phyloP scores from a whole-genome alignment of 2,329 filamentous ascomycete species.

The Sclerotinia trifoliorum region DNA sequence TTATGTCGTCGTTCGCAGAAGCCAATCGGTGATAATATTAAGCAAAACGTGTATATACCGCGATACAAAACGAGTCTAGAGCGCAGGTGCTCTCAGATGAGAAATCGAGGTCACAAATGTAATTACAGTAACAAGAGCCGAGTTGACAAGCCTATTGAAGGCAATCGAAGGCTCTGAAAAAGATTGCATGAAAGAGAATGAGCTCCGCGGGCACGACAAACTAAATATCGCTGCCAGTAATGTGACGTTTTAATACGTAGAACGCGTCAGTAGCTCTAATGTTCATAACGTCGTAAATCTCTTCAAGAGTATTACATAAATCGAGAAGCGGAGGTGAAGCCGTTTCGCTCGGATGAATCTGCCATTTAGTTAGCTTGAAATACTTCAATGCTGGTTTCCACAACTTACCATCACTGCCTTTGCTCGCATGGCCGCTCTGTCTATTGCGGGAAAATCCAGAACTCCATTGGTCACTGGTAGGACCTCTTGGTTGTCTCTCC shows the following conservation, averaged over 20 bases:
- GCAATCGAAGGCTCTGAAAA: conserved; percentile 3
- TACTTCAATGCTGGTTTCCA: conserved; percentile 31
- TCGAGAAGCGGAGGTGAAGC: conserved; percentile 24
- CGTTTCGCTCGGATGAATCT: conserved; percentile 40
- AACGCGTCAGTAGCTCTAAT: conserved; percentile 29
- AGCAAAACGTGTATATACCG: conserved; percentile 21
- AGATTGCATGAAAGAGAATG: conserved; percentile 7
- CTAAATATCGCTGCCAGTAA: conserved; percentile 26
- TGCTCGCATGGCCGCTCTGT: conserved; percentile 59
- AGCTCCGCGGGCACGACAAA: conserved; percentile 19
- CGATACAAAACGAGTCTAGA: conserved; percentile 14
- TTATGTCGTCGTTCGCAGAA: conserved; percentile 33
- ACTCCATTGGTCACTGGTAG: conserved; percentile 58
- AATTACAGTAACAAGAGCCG: conserved; percentile 22
- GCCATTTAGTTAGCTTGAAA: conserved; percentile 35
- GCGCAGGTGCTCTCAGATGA: conserved; percentile 11
- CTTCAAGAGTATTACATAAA: conserved; percentile 26
- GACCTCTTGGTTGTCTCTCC: conserved; percentile 63
- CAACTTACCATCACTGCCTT: conserved; percentile 56
- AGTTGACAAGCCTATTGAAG: background rate
- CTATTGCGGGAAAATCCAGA: conserved; percentile 54
- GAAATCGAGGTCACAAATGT: conserved; percentile 15
- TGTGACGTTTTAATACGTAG: conserved; percentile 27
- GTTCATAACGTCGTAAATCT: conserved; percentile 37
- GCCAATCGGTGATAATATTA: conserved; percentile 22